Conservation (phyloP, 768 basidiomycete genomes). For the Suillus tomentosus region DNA sequence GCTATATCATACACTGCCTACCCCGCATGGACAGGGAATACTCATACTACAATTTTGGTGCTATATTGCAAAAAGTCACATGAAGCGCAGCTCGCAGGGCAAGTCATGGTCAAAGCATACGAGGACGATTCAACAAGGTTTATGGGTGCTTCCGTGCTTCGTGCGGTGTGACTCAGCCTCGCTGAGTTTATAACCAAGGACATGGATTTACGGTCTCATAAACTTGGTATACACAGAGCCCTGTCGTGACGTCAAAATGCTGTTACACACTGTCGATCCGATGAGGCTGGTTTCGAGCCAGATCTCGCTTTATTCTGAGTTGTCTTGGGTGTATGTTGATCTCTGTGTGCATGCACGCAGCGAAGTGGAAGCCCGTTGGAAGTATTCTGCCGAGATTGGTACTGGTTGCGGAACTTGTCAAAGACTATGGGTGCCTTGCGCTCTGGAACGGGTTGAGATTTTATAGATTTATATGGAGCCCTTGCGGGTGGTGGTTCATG, state of each 20-base stretch:
- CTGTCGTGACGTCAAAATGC: neutral
- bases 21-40: neutral
- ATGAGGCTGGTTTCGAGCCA: constrained; percentile 11
- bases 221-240: neutral
- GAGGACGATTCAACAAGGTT: constrained; percentile 5
- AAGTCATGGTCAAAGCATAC: constrained; percentile 11
- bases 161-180: constrained; percentile 10
- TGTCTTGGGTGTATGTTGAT: constrained; percentile 1
- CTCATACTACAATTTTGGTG: neutral
- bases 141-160: constrained; percentile 18
- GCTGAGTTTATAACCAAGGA: neutral
- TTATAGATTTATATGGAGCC: neutral
- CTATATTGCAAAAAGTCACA: neutral
- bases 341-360: constrained; percentile 9
- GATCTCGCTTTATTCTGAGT: neutral
- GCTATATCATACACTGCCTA: neutral
- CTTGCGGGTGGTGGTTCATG: neutral
- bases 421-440: neutral
- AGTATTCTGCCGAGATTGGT: neutral
- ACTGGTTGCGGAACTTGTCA: too few relatives aligned
- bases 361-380: constrained; percentile 10
- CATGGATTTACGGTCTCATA: neutral
- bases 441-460: neutral
- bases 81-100: neutral
- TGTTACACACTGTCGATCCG: neutral